These are phyloP conservation scores for Desmodesmus armatus DNA, from an alignment of 139 green algal genomes.

Conservation along the genomic window DNA sequence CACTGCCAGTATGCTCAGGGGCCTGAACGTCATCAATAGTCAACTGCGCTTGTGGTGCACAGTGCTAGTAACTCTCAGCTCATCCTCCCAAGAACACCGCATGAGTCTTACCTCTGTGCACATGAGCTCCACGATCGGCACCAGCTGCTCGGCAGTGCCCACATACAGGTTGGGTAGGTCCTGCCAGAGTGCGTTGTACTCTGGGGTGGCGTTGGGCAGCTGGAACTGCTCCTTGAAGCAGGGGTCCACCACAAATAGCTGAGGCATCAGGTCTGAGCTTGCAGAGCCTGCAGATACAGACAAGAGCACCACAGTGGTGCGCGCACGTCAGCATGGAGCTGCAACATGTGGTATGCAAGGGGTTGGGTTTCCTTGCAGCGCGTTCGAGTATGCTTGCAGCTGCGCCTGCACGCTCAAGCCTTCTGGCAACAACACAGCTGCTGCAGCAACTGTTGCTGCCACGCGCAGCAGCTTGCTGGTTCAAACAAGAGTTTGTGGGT, in stretches of 20 bases:
- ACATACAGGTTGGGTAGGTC: conserved; percentile 16
- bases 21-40: too few species aligned
- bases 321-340: neutral
- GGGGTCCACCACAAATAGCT: conserved; percentile 39
- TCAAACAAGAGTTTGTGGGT: too few species aligned
- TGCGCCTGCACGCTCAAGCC: neutral
- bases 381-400: neutral
- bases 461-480: neutral
- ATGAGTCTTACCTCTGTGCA: conserved; percentile 17
- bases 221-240: conserved; percentile 28
- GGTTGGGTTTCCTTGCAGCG: neutral
- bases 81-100: too few species aligned
- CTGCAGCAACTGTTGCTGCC: neutral
- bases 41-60: too few species aligned
- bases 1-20: too few species aligned
- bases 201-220: conserved; percentile 19
- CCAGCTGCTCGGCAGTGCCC: conserved; percentile 42
- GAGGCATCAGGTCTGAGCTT: neutral
- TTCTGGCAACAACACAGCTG: neutral
- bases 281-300: neutral
- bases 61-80: too few species aligned
- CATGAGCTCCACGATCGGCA: conserved; percentile 33
- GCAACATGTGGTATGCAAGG: neutral
- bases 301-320: neutral
- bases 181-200: neutral